These are phyloP conservation scores for Rhinocladiella similis DNA, from an alignment of 2,329 filamentous ascomycete species.

Conservation along the genomic window DNA sequence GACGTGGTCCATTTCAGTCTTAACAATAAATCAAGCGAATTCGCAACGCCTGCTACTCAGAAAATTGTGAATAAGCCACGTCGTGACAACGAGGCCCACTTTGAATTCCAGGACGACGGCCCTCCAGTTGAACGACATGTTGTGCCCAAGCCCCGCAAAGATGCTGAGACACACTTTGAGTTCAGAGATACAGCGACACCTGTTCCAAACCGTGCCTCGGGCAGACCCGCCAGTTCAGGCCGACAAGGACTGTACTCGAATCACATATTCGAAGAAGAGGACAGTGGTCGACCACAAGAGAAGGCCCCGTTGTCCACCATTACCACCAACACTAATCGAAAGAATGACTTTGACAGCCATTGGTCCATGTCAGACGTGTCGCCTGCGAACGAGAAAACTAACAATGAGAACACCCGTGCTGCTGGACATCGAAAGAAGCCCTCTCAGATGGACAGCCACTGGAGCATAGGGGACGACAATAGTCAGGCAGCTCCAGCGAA, in stretches of 20 bases:
- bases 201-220: constrained; percentile 41
- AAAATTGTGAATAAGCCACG: constrained; percentile 57
- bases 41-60: constrained; percentile 34
- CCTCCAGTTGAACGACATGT: constrained; percentile 26
- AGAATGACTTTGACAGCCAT: constrained; percentile 75
- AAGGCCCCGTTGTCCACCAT: constrained; percentile 61
- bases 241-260: constrained; percentile 75
- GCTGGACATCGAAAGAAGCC: constrained; percentile 66
- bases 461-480: constrained; percentile 23
- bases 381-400: constrained; percentile 48
- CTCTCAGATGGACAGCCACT: constrained; percentile 64
- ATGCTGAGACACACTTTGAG: constrained; percentile 80
- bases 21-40: constrained; percentile 64
- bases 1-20: constrained; percentile 75
- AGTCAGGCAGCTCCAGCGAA: background rate
- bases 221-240: constrained; percentile 32
- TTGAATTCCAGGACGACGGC: constrained; percentile 74
- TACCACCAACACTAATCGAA: constrained; percentile 71
- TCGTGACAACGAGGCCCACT: constrained; percentile 78
- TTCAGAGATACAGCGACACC: constrained; percentile 65
- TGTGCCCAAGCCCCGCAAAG: constrained; percentile 63
- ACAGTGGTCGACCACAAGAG: constrained; percentile 40
- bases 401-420: constrained; percentile 45
- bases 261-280: constrained; percentile 66
- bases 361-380: constrained; percentile 74